phyloP scores from a whole-genome alignment of 148 eudicot genomes.

The Pharnaceum exiguum region DNA sequence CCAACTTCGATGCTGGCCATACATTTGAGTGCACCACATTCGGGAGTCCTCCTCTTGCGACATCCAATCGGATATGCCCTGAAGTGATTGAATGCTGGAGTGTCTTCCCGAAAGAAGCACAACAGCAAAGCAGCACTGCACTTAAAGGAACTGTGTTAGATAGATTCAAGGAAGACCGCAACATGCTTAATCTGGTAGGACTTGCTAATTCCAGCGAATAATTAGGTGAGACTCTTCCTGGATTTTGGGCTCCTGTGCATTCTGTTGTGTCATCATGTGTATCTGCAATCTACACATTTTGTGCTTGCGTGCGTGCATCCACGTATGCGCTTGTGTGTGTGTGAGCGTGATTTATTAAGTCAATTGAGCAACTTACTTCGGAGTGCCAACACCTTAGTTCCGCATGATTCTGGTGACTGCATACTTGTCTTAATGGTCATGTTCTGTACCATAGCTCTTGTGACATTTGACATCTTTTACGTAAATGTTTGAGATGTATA shows the following conservation, averaged over 20 bases:
- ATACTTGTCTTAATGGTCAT: too few species aligned
- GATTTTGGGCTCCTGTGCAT: neutral
- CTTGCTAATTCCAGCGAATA: slow-evolving; percentile 81
- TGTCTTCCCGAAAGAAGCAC: slow-evolving; percentile 44
- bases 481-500: too few species aligned
- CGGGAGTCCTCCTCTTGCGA: slow-evolving; percentile 74
- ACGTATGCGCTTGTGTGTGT: too few species aligned
- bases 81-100: slow-evolving; percentile 99
- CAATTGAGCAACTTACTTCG: too few species aligned
- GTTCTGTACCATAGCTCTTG: too few species aligned
- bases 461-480: too few species aligned
- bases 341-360: too few species aligned
- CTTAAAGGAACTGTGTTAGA: slow-evolving; percentile 73
- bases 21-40: slow-evolving; percentile 73
- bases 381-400: too few species aligned
- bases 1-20: slow-evolving; percentile 79
- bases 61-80: slow-evolving; percentile 52
- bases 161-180: slow-evolving; percentile 85
- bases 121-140: slow-evolving; percentile 30
- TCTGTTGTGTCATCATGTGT: neutral
- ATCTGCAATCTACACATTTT: too few species aligned
- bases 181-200: slow-evolving; percentile 91
- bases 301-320: too few species aligned
- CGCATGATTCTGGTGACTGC: too few species aligned
- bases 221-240: neutral